Evolutionary conservation across 768 basidiomycete genomes (phyloP).

Genomic region (Tricholoma terreum): DNA sequence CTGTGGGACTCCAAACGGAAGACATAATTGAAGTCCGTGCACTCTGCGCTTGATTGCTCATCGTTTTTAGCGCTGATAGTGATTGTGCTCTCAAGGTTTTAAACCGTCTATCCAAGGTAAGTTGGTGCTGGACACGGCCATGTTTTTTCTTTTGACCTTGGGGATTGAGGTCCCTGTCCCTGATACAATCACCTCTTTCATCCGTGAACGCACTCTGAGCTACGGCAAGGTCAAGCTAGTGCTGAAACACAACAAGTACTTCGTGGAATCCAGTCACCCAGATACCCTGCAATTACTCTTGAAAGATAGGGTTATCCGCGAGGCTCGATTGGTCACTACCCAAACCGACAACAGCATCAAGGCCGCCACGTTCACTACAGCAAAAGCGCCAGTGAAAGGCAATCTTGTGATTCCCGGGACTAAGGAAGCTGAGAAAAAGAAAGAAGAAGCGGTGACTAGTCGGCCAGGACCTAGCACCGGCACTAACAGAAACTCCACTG

Average conservation of each 20-base stretch:
- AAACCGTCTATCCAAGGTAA: conserved; percentile 76
- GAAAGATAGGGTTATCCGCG: conserved; percentile 81
- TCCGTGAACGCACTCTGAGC: conserved; percentile 89
- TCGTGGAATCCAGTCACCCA: conserved; percentile 92
- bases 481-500: conserved; percentile 34
- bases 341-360: conserved; percentile 74
- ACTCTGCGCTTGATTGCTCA: conserved; percentile 24
- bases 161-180: conserved; percentile 81
- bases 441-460: conserved; percentile 39
- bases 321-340: conserved; percentile 73
- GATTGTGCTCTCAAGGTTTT: conserved; percentile 52
- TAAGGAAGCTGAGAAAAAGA: conserved; percentile 69
- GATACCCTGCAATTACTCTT: conserved; percentile 87
- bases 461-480: conserved; percentile 19
- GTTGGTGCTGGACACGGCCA: conserved; percentile 2
- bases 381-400: conserved; percentile 80
- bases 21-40: conserved; percentile 93
- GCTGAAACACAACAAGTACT: conserved; percentile 96
- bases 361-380: conserved; percentile 71
- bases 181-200: conserved; percentile 78
- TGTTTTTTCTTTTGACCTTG: not conserved
- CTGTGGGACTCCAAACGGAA: conserved; percentile 95
- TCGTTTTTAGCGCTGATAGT: conserved; percentile 23
- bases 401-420: conserved; percentile 87
- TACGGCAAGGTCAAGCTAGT: conserved; percentile 99